Evolutionary conservation across 2,329 filamentous ascomycete species (phyloP).

Genomic region (Colletotrichum sp.): DNA sequence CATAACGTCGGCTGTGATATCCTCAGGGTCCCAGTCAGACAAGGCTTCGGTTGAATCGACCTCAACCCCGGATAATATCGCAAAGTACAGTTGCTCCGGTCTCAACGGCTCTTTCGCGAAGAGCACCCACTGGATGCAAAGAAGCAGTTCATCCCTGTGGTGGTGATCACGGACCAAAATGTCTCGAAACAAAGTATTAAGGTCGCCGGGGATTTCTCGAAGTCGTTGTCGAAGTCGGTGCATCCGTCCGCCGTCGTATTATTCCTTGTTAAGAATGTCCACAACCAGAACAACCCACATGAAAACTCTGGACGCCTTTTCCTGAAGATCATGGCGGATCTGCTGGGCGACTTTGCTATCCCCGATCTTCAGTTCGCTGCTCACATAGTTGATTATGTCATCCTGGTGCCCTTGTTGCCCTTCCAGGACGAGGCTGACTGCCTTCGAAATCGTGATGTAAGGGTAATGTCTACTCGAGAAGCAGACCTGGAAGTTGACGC

Average conservation of each 20-base stretch:
- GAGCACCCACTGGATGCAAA: slow-evolving; percentile 55
- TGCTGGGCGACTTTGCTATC: neutral
- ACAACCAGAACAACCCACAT: slow-evolving; percentile 47
- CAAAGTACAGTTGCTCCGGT: slow-evolving; percentile 46
- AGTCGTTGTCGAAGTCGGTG: slow-evolving; percentile 22
- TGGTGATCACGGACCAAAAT: slow-evolving; percentile 48
- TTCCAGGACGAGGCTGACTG: slow-evolving; percentile 31
- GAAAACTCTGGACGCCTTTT: slow-evolving; percentile 46
- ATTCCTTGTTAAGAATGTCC: slow-evolving; percentile 39
- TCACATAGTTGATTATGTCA: slow-evolving; percentile 38
- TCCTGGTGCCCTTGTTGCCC: slow-evolving; percentile 26
- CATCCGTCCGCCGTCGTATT: slow-evolving; percentile 29
- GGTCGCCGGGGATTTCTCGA: slow-evolving; percentile 33
- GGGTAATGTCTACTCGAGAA: slow-evolving; percentile 11
- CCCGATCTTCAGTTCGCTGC: slow-evolving; percentile 23
- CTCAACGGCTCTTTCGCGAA: slow-evolving; percentile 46
- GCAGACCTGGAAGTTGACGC: slow-evolving; percentile 23
- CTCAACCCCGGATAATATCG: slow-evolving; percentile 29
- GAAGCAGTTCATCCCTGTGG: slow-evolving; percentile 39
- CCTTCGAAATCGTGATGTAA: slow-evolving; percentile 24
- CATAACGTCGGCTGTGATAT: slow-evolving; percentile 24
- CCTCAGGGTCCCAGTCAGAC: slow-evolving; percentile 19
- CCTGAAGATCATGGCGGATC: slow-evolving; percentile 32
- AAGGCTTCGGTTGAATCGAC: slow-evolving; percentile 15
- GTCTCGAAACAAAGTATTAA: slow-evolving; percentile 50